Evolutionary conservation across 2,329 filamentous ascomycete genomes (phyloP).

Genomic region (Xylaria sp.): DNA sequence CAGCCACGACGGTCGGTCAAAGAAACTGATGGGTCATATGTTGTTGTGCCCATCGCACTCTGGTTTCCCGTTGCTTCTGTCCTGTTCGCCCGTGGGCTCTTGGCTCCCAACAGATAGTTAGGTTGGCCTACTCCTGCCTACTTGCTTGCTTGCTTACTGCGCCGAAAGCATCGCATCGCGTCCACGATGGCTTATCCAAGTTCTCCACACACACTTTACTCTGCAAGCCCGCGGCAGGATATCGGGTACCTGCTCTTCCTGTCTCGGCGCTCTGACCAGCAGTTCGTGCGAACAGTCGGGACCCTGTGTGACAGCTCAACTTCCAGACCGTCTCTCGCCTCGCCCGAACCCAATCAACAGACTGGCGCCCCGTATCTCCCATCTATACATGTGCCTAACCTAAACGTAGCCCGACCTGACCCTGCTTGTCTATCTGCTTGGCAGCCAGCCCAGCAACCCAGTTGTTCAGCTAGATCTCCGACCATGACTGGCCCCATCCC

Average conservation of each 20-base stretch:
- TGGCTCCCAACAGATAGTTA: too few relatives aligned
- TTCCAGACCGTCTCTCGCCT: conserved; percentile 13
- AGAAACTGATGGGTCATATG: conserved; percentile 4
- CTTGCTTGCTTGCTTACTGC: conserved; percentile 4
- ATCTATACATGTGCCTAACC: background rate
- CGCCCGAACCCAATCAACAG: conserved; percentile 3
- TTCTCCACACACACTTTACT: conserved; percentile 11
- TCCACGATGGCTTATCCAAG: conserved; percentile 1
- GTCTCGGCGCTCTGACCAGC: conserved; percentile 38
- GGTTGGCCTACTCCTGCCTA: background rate
- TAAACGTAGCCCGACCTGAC: background rate
- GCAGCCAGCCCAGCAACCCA: conserved; percentile 6
- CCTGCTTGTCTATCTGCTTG: background rate
- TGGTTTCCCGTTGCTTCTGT: background rate
- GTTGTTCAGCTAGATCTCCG: conserved; percentile 1
- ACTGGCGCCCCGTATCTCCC: background rate
- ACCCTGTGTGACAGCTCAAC: conserved; percentile 33
- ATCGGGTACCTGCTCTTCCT: conserved; percentile 14
- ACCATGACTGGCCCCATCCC: too few relatives aligned
- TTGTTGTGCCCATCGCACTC: background rate
- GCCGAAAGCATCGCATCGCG: conserved; percentile 1
- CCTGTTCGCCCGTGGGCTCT: too few relatives aligned
- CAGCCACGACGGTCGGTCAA: conserved; percentile 19
- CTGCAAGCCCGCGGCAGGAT: conserved; percentile 1
- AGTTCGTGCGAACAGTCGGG: conserved; percentile 38